These are phyloP conservation scores for Debaryomyces fabryi DNA, from an alignment of 1,139 yeast species.

Conservation along the genomic window DNA sequence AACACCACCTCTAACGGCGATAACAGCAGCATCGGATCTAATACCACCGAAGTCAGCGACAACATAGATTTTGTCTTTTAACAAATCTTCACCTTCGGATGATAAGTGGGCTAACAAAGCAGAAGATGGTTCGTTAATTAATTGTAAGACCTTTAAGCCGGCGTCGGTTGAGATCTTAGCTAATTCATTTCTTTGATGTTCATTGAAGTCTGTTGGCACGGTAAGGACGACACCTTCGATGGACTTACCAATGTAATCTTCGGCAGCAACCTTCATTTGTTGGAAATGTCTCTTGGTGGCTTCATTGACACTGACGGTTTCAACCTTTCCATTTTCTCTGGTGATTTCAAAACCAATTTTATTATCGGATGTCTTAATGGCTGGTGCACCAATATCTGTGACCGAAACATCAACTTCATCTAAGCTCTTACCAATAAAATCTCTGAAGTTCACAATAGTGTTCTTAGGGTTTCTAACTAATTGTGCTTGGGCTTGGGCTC, in stretches of 20 bases:
- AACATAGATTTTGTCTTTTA: conserved; percentile 77
- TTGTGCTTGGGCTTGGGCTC: conserved; percentile 94
- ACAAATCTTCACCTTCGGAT: conserved; percentile 55
- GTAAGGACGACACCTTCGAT: conserved; percentile 86
- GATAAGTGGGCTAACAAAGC: conserved; percentile 80
- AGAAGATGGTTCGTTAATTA: conserved; percentile 91
- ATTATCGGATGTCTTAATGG: conserved; percentile 67
- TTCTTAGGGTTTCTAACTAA: conserved; percentile 85
- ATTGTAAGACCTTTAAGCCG: conserved; percentile 80
- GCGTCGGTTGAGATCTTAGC: conserved; percentile 65
- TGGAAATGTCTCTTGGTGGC: conserved; percentile 81
- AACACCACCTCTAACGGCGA: conserved; percentile 92
- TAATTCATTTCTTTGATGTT: conserved; percentile 69
- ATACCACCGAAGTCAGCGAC: conserved; percentile 98
- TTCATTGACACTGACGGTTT: conserved; percentile 68
- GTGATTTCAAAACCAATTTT: conserved; percentile 68
- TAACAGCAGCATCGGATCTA: conserved; percentile 93
- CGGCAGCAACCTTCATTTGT: conserved; percentile 86
- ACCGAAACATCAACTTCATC: conserved; percentile 67
- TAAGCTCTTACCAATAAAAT: conserved; percentile 78
- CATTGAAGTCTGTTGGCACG: conserved; percentile 87
- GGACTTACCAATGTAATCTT: conserved; percentile 82
- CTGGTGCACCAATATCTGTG: conserved; percentile 69
- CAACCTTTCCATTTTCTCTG: conserved; percentile 46
- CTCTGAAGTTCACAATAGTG: conserved; percentile 92